Base-by-base conservation (phyloP, 2,329 filamentous ascomycete species). In the Metarhizium guizhouense region DNA sequence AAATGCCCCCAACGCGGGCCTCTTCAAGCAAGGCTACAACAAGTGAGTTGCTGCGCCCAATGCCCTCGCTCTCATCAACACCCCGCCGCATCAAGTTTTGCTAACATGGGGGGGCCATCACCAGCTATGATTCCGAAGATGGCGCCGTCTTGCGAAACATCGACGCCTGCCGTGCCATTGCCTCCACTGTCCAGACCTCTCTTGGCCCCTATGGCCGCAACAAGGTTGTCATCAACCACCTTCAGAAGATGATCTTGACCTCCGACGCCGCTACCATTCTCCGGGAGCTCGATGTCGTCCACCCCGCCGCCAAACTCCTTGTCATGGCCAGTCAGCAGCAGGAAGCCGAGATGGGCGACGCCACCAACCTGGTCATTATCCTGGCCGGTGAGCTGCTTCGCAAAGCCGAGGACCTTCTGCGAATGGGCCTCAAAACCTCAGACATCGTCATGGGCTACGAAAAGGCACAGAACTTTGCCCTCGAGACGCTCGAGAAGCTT, bases 301-400 rank as follows among this genome's bases (percentile, higher is more conserved):
- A 99, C 77, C 94, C 95, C 60, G 94, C 94, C 56, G 95, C 94
- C 53, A 99, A 99, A 78, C 81, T 99, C 61, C 79, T 99, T 54
- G 94, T 99, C 65, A 99, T 99, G 95, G 93, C 94, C 59, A 93
- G 88, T 72, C 94, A 99, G 75, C 94, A 99, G 77, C 95, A 99
- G 76, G 95, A 99, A 74, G 85, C 92, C 47, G 94, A 99, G 83
- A 96, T 99, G 90, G 94, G 94, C 57, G 95, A 99, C 75, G 94
- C 90, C 55, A 99, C 94, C 57, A 99, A 99, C 75, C 76, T 99
- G 71, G 94, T 99, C 65, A 97, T 99, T 68, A 82, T 99, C 54
- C 79, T 99, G 59, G 94, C 94, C 5, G 94, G 95, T 61, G 94
- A 99, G 78, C 79, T 99, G 67, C 79, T 99, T 65, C 91, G 89